Percentiles rank a stretch among this genome's conserved stretches.
Conservation (phyloP, 208 protist genomes). For the Phytomonas francai region DNA sequence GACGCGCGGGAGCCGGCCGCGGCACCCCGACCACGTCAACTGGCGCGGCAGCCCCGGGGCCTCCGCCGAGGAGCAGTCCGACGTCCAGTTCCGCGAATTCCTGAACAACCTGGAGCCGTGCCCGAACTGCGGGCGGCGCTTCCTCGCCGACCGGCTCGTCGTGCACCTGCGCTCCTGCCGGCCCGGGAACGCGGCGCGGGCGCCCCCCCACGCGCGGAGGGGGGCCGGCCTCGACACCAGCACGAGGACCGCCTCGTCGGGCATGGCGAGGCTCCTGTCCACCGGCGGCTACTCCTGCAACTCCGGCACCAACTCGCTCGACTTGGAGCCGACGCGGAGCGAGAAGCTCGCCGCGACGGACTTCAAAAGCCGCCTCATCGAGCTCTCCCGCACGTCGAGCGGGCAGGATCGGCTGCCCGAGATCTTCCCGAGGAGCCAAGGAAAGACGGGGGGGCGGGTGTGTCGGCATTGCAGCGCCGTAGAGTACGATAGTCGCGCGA, state of each 20-base stretch:
- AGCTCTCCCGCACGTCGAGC: not conserved
- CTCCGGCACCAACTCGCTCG: not conserved
- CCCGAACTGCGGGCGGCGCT: slow-evolving; percentile 84
- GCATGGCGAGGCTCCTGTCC: not conserved
- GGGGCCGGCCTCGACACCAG: not conserved
- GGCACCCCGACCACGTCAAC: slow-evolving; percentile 64
- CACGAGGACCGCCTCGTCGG: too few relatives aligned
- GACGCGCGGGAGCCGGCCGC: slow-evolving; percentile 58
- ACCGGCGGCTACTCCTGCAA: not conserved
- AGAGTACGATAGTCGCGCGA: slow-evolving; percentile 69
- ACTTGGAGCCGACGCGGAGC: not conserved
- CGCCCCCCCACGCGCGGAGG: slow-evolving; percentile 11
- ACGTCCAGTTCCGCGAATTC: slow-evolving; percentile 83
- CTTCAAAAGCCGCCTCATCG: too few relatives aligned
- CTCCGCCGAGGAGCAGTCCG: slow-evolving; percentile 56
- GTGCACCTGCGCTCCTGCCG: slow-evolving; percentile 88
- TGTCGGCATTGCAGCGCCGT: slow-evolving; percentile 58
- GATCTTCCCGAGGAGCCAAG: slow-evolving; percentile 34
- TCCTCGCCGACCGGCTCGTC: slow-evolving; percentile 81
- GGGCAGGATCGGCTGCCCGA: slow-evolving; percentile 11
- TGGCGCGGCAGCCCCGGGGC: slow-evolving; percentile 27
- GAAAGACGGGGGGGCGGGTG: slow-evolving; percentile 21
- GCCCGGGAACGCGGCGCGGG: slow-evolving; percentile 48
- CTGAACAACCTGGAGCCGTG: slow-evolving; percentile 84
- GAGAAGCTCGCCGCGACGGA: not conserved